Evolutionary conservation across 257 asterid genomes (phyloP).

Genomic region (Primulina tabacum): DNA sequence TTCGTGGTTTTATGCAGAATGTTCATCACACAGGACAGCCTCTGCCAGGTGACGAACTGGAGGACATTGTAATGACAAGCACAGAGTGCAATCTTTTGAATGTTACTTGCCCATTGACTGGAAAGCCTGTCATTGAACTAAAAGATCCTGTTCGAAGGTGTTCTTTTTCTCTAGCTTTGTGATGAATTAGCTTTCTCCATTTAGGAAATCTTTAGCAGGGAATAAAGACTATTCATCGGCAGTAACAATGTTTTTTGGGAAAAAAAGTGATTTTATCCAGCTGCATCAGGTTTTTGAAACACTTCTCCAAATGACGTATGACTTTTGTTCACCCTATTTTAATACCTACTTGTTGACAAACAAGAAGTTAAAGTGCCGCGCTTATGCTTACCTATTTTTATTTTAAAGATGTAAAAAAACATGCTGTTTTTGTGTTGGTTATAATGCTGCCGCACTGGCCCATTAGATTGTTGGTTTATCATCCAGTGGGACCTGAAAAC

Average conservation of each 20-base stretch:
- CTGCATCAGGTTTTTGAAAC: background rate
- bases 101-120: conserved; percentile 66
- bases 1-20: conserved; percentile 43
- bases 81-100: conserved; percentile 66
- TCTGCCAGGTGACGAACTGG: conserved; percentile 98
- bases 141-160: conserved; percentile 85
- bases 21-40: conserved; percentile 92
- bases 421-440: background rate
- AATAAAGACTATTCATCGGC: background rate
- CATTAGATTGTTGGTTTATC: background rate
- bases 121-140: conserved; percentile 78
- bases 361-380: background rate
- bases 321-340: background rate
- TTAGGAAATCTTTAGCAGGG: background rate
- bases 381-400: background rate
- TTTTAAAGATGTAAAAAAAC: background rate
- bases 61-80: conserved; percentile 89
- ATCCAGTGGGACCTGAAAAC: conserved; percentile 4
- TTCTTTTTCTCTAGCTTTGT: conserved; percentile 7
- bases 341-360: background rate
- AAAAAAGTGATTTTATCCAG: background rate
- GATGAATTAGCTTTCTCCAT: conserved; percentile 13
- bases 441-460: background rate
- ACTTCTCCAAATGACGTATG: background rate
- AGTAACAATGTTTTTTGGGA: background rate